Evolutionary conservation across 2,329 filamentous ascomycete species (phyloP), one percentile per base, ranked within the genome.

Genomic region (Tolypocladium capitatum): DNA sequence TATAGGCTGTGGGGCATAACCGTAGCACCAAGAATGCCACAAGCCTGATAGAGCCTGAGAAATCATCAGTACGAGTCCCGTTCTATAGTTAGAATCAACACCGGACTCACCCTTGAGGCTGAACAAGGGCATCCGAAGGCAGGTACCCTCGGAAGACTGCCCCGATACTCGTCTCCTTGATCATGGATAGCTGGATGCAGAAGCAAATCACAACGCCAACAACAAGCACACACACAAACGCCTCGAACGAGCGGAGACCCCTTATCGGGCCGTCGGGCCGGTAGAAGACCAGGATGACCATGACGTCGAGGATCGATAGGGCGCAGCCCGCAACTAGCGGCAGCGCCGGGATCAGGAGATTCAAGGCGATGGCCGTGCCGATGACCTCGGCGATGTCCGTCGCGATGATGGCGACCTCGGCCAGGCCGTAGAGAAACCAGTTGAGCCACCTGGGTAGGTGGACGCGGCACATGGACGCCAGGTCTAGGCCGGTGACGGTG

Each of bases 1-100:
- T 81, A 86, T 3, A 86, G 65, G 46, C 76, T 80, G 56, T 84
- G 81, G 4, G 81, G 81, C 81, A 84, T 84, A 21, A 84, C 82
- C 0, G 84, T 89, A 4, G 84, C 84, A 2, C 84, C 84, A 0
- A 89, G 70, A 48, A 89, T 88, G 45, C 84, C 84, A 53, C 84
- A 89, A 1, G 83, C 76, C 62, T 85, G 81, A 58, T 84, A 86
- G 0, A 82, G 48, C 16, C 60, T 59, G 14, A 5, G 27, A 27
- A 27, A 5, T 5, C 6, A 7, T 27, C 27, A 27, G 27, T 6
- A 27, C 27, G 4, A 27, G 27, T 27, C 8, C 27, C 5, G n/a
- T n/a, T n/a, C 4, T 6, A 24, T 24, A 24, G 27, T 7, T 6
- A 6, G 8, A 27, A 27, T 27, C 6, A 27, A 7, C 27, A 5